Evolutionary conservation across 2,329 filamentous ascomycete species (phyloP), one percentile per base, ranked within the genome.

Genomic region (Monilinia laxa): DNA sequence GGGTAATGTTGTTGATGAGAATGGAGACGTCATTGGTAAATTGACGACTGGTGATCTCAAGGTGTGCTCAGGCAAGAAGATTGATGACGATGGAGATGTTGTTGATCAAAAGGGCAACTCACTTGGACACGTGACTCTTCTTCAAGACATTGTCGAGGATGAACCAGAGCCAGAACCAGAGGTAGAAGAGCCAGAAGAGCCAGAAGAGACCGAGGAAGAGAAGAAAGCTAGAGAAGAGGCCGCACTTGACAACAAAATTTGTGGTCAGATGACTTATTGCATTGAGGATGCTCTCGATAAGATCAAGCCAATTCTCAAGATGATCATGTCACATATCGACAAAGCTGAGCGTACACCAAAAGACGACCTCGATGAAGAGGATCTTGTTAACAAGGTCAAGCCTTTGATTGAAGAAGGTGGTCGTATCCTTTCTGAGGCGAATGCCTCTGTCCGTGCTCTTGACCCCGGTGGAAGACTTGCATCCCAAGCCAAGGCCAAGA

Each of bases 401-500:
- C 93, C 93, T 0, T 84, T 97, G 18, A 92, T 97, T 75, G 93
- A 97, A 77, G 90, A 97, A 78, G 93, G 89, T 58, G 86, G 87
- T 64, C 88, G 87, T 71, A 92, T 96, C 75, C 84, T 97, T 18
- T 88, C 89, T 73, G 93, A 97, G 78, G 89, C 90, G 78, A 95
- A 97, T 76, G 92, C 93, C 63, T 84, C 90, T 10, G 92, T 97
- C 73, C 91, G 93, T 45, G 92, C 90, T 9, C 87, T 97, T 62
- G 93, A 97, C 74, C 93, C 93, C 0, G 93, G 96, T 75, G 92
- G 93, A 45, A 87, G 88, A 70, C 96, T 97, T 77, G 87, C 91
- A 57, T 87, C 89, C 47, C 90, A 93, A 68, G 93, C 93, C 57
- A 96, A 97, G 84, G 87, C 90, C 72, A 91, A 91, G 78, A 82